Evolutionary conservation across 352 stramenopile genomes (phyloP).

Genomic region (Phytophthora citricola): DNA sequence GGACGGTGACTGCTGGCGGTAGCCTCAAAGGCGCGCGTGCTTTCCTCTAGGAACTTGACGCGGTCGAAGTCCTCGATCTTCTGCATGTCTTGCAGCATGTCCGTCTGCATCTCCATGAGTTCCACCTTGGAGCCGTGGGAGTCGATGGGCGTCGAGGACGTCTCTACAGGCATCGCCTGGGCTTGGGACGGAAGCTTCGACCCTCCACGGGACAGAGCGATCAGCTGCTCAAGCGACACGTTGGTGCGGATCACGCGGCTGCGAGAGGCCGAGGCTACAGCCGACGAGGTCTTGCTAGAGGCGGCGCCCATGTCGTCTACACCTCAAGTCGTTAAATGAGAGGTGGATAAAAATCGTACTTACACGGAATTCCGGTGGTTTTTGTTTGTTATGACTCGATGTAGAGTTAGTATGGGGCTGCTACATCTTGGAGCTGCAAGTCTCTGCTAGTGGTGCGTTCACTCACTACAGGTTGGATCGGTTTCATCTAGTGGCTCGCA

Average conservation of each 20-base stretch:
- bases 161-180: constrained; percentile 26
- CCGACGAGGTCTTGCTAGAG: constrained; percentile 34
- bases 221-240: constrained; percentile 46
- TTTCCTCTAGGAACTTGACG: constrained; percentile 63
- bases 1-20: constrained; percentile 73
- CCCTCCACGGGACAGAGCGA: constrained; percentile 29
- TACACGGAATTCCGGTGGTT: constrained; percentile 23
- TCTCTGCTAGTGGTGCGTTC: constrained; percentile 18
- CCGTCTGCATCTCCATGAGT: constrained; percentile 65
- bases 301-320: constrained; percentile 34
- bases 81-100: constrained; percentile 58
- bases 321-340: constrained; percentile 20
- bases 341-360: constrained; percentile 21
- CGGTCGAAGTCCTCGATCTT: constrained; percentile 63
- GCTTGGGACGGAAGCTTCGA: constrained; percentile 2
- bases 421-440: constrained; percentile 6
- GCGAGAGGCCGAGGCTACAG: constrained; percentile 17
- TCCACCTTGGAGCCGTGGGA: constrained; percentile 25
- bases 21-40: constrained; percentile 53
- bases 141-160: constrained; percentile 30
- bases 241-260: constrained; percentile 45
- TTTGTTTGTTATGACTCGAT: background rate
- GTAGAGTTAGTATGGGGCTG: constrained; percentile 1
- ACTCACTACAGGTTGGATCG: constrained; percentile 13
- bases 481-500: constrained; percentile 14